Conservation (phyloP, 2,329 filamentous ascomycete genomes). For the Daldinia eschscholtzii region DNA sequence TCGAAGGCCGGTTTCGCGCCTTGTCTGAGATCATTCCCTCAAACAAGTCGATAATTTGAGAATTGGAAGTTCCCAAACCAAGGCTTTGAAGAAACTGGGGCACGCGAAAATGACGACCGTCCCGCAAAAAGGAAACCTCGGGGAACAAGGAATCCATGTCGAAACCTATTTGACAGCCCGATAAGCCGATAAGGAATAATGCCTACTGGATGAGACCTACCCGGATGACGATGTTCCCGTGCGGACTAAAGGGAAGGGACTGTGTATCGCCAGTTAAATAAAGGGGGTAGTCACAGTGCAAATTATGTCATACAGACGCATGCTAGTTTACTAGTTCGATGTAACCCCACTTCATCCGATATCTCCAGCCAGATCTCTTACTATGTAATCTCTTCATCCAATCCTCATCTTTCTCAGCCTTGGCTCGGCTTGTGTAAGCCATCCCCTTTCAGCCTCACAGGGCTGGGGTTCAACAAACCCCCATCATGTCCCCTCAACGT, state of each 20-base stretch:
- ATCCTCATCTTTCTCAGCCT: slow-evolving; percentile 27
- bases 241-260: slow-evolving; percentile 15
- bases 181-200: slow-evolving; percentile 40
- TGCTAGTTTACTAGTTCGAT: background rate
- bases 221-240: slow-evolving; percentile 39
- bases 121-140: slow-evolving; percentile 35
- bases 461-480: slow-evolving; percentile 29
- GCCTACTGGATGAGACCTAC: slow-evolving; percentile 20
- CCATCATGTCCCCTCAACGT: slow-evolving; percentile 22
- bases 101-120: slow-evolving; percentile 41
- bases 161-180: slow-evolving; percentile 24
- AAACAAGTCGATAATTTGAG: slow-evolving; percentile 29
- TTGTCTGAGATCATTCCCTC: slow-evolving; percentile 35
- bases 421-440: slow-evolving; percentile 36
- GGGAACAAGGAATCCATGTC: slow-evolving; percentile 38
- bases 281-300: slow-evolving; percentile 28
- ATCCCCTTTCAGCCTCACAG: slow-evolving; percentile 37
- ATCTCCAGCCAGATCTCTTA: slow-evolving; percentile 29
- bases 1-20: slow-evolving; percentile 21
- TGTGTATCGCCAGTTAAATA: slow-evolving; percentile 13
- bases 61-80: slow-evolving; percentile 18
- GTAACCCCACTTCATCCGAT: slow-evolving; percentile 22
- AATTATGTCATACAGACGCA: slow-evolving; percentile 11
- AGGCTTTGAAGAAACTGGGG: slow-evolving; percentile 18
- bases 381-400: background rate